Conservation (phyloP, 1,284 basidiomycete genomes). For the Malassezia dermatis region DNA sequence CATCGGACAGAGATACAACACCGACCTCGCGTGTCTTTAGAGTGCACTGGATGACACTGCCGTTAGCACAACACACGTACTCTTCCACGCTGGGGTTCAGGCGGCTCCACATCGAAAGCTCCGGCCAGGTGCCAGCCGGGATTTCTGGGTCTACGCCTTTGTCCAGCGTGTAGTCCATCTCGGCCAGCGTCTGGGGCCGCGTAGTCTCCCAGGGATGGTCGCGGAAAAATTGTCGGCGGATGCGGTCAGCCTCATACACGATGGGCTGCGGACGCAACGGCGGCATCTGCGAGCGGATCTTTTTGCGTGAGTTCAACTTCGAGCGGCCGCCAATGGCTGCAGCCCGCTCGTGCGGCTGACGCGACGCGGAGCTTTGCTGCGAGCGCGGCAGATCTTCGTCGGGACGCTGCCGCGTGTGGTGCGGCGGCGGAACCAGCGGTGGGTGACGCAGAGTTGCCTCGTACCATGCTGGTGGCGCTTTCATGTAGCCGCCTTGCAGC, state of each 20-base stretch:
- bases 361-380: constrained; percentile 16
- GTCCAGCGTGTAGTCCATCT: constrained; percentile 52
- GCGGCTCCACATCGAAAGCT: constrained; percentile 59
- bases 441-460: constrained; percentile 75
- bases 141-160: constrained; percentile 50
- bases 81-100: constrained; percentile 78
- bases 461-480: constrained; percentile 70
- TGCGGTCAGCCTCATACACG: constrained; percentile 70
- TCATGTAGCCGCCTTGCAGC: constrained; percentile 61
- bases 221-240: constrained; percentile 80
- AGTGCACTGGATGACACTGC: constrained; percentile 69
- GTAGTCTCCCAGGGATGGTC: constrained; percentile 96
- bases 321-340: constrained; percentile 18
- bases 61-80: constrained; percentile 54
- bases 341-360: constrained; percentile 23
- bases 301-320: constrained; percentile 28
- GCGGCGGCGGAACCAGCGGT: constrained; percentile 70
- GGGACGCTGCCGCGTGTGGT: constrained; percentile 56
- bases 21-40: constrained; percentile 65
- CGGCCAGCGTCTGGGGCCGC: constrained; percentile 66
- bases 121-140: constrained; percentile 61
- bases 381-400: constrained; percentile 47
- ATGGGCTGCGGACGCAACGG: constrained; percentile 59
- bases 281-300: constrained; percentile 50
- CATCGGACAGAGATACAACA: constrained; percentile 60